Base-by-base conservation (phyloP, 2,329 filamentous ascomycete genomes). In the Emydomyces testavorans region DNA sequence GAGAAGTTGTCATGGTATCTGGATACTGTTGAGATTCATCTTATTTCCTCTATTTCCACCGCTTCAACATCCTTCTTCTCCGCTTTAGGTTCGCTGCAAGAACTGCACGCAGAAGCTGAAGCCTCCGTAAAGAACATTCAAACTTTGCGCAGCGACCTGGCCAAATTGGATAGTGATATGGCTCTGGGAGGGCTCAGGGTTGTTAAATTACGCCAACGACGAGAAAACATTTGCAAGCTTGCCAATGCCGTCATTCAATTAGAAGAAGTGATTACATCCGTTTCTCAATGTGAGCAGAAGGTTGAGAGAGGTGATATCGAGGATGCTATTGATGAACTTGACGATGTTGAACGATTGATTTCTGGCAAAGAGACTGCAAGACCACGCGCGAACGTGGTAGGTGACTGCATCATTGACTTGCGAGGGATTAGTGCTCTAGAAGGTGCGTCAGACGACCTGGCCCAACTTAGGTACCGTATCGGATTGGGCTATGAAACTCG, bases 1-100 rank as follows among this genome's bases (percentile, higher is more conserved):
- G 92, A 98, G 66, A 98, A 98, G 66, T 72, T 98, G 10, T 96
- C 92, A 0, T 98, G 92, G 92, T 98, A 98, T 64, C 94, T 98
- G 88, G 92, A 98, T 63, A 98, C 92, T 0, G 88, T 98, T 18
- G 92, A 98, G 63, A 87, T 98, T 47, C 92, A 98, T 62, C 72
- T 98, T 6, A 95, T 98, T 57, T 87, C 86, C 26, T 94, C 89
- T 0, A 98, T 98, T 53, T 96, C 90, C 2, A 88, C 85, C 0
- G 92, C 92, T 1, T 96, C 92, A 0, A 88, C 87, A 0, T 94
- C 90, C 0, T 98, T 98, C 65, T 98, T 98, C 60, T 89, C 88
- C 0, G 92, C 92, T 0, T 71, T 98, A 0, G 90, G 92, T 0
- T 94, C 89, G 0, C 71, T 98, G 28, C 83, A 87, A 55, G 87